Base-by-base conservation (phyloP, 768 basidiomycete species). In the Leccinum boreale region DNA sequence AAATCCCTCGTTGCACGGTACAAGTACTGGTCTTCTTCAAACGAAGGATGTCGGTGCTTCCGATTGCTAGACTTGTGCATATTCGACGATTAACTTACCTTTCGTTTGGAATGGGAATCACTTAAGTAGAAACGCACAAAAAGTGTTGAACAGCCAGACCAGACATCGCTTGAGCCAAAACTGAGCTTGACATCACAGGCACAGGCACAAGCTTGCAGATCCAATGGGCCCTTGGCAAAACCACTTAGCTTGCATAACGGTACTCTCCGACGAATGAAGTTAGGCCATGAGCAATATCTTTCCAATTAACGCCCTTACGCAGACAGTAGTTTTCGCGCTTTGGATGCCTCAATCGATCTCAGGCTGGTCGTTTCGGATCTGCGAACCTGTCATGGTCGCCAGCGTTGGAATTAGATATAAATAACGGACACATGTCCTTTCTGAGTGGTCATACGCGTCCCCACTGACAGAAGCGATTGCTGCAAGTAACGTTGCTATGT, bases 131-230 rank as follows among this genome's bases (percentile, higher is more conserved):
- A 9, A 15, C 29, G 4, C 14, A 31, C 52, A 53, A 17, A 14
- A 33, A 33, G 29, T 35, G 23, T 52, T n/a, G 29, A 31, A 31
- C 29, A 11, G 8, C 29, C 29, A 31, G 31, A 17, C 50, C 6
- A 23, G 31, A 51, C 21, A 56, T 42, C 5, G 19, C 44, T 21
- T 45, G 21, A 45, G 12, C 62, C 65, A 35, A 52, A 53, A 44
- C 10, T 9, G 36, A 33, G 21, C 44, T 31, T 53, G 49, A 60
- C 56, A 56, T 61, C 51, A 51, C 54, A 55, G 57, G 53, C 39
- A 57, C 55, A 56, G 29, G 29, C 23, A 29, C 33, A n/a, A 17
- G 31, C 46, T 35, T 19, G 44, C 51, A 53, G 46, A 48, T 51
- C 51, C 11, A 44, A 42, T 26, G 19, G 5, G 3, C 21, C 35